A percentile compares a stretch with the other conserved stretches of the same genome.
Evolutionary conservation across 108 stramenopile species (phyloP).

Genomic region (Cylindrotheca fusiformis): DNA sequence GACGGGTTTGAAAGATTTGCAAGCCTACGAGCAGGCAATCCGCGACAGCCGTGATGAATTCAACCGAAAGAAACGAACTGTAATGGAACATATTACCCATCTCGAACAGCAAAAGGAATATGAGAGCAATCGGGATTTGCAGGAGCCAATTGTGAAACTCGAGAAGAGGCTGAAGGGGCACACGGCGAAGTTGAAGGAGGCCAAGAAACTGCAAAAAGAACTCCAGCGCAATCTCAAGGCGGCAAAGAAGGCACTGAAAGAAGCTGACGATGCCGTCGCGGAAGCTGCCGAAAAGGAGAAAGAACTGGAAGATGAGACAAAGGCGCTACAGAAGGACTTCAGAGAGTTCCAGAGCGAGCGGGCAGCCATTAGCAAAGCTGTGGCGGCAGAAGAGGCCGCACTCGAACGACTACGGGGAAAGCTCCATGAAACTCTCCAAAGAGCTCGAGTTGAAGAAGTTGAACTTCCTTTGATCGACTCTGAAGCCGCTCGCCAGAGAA

Average conservation of each 20-base stretch:
- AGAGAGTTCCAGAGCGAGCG: slow-evolving; percentile 66
- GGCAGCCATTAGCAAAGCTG: slow-evolving; percentile 52
- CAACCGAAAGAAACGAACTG: slow-evolving; percentile 58
- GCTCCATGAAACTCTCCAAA: slow-evolving; percentile 88
- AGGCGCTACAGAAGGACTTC: slow-evolving; percentile 58
- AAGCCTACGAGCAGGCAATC: slow-evolving; percentile 83
- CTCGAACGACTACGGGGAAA: slow-evolving; percentile 81
- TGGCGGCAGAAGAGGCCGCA: slow-evolving; percentile 62
- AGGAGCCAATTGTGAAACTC: slow-evolving; percentile 29
- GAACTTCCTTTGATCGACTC: slow-evolving; percentile 60
- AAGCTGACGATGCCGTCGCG: slow-evolving; percentile 67
- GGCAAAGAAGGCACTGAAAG: slow-evolving; percentile 48
- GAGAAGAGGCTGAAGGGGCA: slow-evolving; percentile 50
- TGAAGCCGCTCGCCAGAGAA: slow-evolving; percentile 16
- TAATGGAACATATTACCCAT: slow-evolving; percentile 74
- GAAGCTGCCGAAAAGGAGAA: slow-evolving; percentile 57
- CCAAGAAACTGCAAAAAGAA: slow-evolving; percentile 41
- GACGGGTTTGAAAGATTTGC: slow-evolving; percentile 79
- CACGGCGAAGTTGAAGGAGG: slow-evolving; percentile 49
- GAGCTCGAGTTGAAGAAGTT: slow-evolving; percentile 88
- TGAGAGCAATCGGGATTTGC: slow-evolving; percentile 48
- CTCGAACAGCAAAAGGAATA: slow-evolving; percentile 61
- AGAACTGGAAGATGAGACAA: slow-evolving; percentile 59
- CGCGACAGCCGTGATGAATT: slow-evolving; percentile 80
- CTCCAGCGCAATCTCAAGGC: slow-evolving; percentile 46